These are phyloP conservation scores for Alternaria viburni DNA, from an alignment of 2,329 filamentous ascomycete genomes.

Conservation along the genomic window DNA sequence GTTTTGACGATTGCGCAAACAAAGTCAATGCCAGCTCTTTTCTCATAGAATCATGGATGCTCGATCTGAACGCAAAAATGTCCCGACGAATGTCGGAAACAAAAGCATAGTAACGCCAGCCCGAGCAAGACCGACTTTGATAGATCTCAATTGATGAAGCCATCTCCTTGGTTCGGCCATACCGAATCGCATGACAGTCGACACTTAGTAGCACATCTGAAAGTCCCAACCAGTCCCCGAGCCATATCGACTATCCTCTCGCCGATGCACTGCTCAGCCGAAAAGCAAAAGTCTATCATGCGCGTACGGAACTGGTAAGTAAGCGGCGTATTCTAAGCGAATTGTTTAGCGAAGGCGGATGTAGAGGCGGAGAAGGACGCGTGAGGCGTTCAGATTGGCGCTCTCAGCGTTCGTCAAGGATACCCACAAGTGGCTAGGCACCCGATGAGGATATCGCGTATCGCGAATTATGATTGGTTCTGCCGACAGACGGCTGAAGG, in stretches of 20 bases:
- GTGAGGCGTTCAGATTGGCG: slow-evolving; percentile 33
- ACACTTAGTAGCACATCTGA: slow-evolving; percentile 15
- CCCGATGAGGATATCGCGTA: slow-evolving; percentile 29
- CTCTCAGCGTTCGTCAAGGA: slow-evolving; percentile 39
- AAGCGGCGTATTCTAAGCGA: slow-evolving; percentile 19
- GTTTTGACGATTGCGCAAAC: not conserved
- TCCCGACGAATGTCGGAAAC: slow-evolving; percentile 5
- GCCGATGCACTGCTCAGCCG: slow-evolving; percentile 18
- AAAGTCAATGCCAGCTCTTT: not conserved
- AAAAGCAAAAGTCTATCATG: slow-evolving; percentile 29
- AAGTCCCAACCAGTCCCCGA: slow-evolving; percentile 13
- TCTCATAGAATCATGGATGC: not conserved
- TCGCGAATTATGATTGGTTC: slow-evolving; percentile 32
- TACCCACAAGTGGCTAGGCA: slow-evolving; percentile 32
- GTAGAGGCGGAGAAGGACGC: slow-evolving; percentile 20
- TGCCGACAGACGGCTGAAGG: slow-evolving; percentile 5
- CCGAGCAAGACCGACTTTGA: slow-evolving; percentile 32
- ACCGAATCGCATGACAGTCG: slow-evolving; percentile 5
- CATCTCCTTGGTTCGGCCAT: slow-evolving; percentile 12
- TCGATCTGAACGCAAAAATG: not conserved
- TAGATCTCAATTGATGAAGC: slow-evolving; percentile 11
- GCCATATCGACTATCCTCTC: slow-evolving; percentile 21
- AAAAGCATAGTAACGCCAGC: slow-evolving; percentile 14
- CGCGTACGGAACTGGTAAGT: slow-evolving; percentile 21
- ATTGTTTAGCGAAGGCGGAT: slow-evolving; percentile 15